A percentile compares a stretch with the other conserved stretches of the same genome.
Evolutionary conservation across 2,329 filamentous ascomycete species (phyloP).

Genomic region (Paecilomyces niveus): DNA sequence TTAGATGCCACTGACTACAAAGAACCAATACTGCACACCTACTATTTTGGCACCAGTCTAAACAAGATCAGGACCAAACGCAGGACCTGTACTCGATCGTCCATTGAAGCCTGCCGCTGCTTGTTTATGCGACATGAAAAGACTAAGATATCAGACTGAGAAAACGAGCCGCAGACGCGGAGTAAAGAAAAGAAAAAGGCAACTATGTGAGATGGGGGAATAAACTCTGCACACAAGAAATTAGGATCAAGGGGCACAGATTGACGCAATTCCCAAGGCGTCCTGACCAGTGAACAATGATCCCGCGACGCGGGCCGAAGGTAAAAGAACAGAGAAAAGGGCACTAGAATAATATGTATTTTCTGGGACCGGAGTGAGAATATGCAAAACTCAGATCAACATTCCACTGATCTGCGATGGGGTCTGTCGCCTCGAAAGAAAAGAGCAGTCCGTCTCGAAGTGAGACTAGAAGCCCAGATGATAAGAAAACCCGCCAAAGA

Average conservation of each 20-base stretch:
- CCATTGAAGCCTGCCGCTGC: background rate
- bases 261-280: background rate
- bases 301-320: background rate
- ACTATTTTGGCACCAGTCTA: background rate
- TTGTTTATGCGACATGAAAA: background rate
- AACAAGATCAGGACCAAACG: background rate
- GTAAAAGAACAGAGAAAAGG: background rate
- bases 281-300: background rate
- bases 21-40: background rate
- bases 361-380: background rate
- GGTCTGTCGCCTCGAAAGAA: background rate
- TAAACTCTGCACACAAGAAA: background rate
- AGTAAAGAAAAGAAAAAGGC: background rate
- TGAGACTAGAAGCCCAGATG: background rate
- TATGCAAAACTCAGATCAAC: background rate
- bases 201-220: background rate
- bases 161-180: background rate
- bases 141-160: background rate
- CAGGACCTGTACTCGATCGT: background rate
- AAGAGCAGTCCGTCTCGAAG: background rate
- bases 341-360: background rate
- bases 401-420: background rate
- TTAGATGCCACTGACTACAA: too few species aligned
- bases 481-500: background rate
- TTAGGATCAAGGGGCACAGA: background rate